A percentile compares a stretch with the other conserved stretches of the same genome.
phyloP scores from a whole-genome alignment of 768 basidiomycete species.

The Pisolithus marmoratus region DNA sequence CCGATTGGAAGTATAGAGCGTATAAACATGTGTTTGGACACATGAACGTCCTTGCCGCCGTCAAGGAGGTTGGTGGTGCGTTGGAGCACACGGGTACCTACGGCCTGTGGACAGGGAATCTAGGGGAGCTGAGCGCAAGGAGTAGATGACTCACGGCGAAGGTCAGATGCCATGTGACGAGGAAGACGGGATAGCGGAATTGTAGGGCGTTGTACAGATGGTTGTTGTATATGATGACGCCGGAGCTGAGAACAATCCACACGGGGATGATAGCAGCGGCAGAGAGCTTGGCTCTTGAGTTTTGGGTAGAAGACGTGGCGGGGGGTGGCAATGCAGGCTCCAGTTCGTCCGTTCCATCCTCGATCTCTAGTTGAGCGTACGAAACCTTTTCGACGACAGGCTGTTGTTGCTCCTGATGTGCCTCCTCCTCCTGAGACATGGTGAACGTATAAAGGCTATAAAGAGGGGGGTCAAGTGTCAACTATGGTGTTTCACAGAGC shows the following conservation, averaged over 20 bases:
- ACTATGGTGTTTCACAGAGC: not conserved
- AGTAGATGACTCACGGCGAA: conserved; percentile 47
- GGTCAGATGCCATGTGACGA: conserved; percentile 80
- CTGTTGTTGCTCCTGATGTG: conserved; percentile 1
- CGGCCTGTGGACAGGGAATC: conserved; percentile 36
- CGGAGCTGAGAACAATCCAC: conserved; percentile 87
- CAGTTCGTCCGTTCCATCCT: conserved; percentile 15
- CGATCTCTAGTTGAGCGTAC: conserved; percentile 11
- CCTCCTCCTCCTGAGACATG: conserved; percentile 25
- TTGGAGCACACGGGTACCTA: conserved; percentile 82
- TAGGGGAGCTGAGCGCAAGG: conserved; percentile 2
- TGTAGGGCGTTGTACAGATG: conserved; percentile 75
- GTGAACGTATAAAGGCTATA: not conserved
- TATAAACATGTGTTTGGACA: conserved; percentile 74
- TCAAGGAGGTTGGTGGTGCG: conserved; percentile 80
- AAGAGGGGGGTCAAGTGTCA: not conserved
- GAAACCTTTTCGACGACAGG: conserved; percentile 16
- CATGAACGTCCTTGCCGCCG: conserved; percentile 69
- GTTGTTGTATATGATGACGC: conserved; percentile 97
- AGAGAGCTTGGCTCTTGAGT: conserved; percentile 49
- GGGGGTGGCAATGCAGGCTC: conserved; percentile 49
- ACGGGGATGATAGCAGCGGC: conserved; percentile 76
- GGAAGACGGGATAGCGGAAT: conserved; percentile 89
- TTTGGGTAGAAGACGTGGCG: conserved; percentile 37
- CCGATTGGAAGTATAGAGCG: conserved; percentile 92